Evolutionary conservation across 345 rosid genomes (phyloP), one percentile per base, ranked within the genome.

Genomic region (Euclidium syriacum): DNA sequence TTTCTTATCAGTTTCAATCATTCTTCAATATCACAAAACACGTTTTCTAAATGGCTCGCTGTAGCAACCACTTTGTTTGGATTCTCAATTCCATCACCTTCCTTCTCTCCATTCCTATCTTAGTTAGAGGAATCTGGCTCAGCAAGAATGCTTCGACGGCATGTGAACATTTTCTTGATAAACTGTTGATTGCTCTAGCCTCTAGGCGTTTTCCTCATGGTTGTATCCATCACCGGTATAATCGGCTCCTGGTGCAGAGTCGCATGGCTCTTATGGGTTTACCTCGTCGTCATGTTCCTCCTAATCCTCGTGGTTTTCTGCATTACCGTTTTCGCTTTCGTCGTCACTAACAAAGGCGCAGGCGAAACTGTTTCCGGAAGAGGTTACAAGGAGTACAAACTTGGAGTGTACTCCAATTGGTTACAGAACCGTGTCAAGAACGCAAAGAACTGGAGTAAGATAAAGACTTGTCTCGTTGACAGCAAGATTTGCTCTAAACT

Each of bases 301-400:
- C 76, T 92, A 67, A 92, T 89, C 7, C 67, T 92, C 10, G 10
- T 85, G 23, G 79, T 86, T 44, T 75, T 92, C 75, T 74, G 75
- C 44, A 70, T 89, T 76, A 92, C 98, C 1, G 76, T 89, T 67
- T 81, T 92, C 56, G 87, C 97, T 16, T 92, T 92, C 51, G 90
- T 75, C 1, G 97, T 89, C 43, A 92, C 98, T 27, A 92, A 87
- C 73, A 89, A 89, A 60, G 98, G 98, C 0, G 95, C 98, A 3
- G 98, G 98, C 2, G 29, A 78, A 9, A 83, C 20, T 0, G 2
- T 92, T 15, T 70, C 85, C 0, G 83, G 42, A 0, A 81, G 14
- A 52, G 98, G 98, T 9, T 91, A 91, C 12, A 86, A 91, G 73
- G 98, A 91, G 81, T 91, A 91, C 53, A 76, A 72, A 14, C 80